These are phyloP conservation scores for Amanita pseudoporphyria DNA, from an alignment of 768 basidiomycete species.

Conservation along the genomic window DNA sequence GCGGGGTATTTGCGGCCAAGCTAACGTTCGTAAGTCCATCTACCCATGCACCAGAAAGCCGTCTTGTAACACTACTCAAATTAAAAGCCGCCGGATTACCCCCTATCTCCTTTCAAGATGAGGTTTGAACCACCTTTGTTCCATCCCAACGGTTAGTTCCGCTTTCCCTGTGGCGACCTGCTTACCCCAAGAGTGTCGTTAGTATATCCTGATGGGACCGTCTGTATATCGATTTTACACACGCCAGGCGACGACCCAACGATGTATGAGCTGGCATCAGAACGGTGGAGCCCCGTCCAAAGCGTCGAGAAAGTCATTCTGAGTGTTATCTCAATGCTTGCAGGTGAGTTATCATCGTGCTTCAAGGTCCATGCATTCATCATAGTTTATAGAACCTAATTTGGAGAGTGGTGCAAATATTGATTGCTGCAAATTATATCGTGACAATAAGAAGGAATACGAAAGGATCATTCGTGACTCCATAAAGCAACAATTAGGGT, in stretches of 20 bases:
- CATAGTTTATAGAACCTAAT: conserved; percentile 66
- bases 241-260: conserved; percentile 88
- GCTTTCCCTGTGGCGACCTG: not conserved
- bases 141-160: conserved; percentile 86
- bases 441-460: conserved; percentile 84
- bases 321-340: conserved; percentile 95
- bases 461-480: conserved; percentile 78
- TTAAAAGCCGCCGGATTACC: conserved; percentile 81
- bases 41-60: conserved; percentile 24
- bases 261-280: conserved; percentile 91
- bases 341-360: conserved; percentile 42
- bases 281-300: conserved; percentile 99
- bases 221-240: conserved; percentile 97
- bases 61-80: conserved; percentile 6
- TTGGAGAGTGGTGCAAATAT: conserved; percentile 96
- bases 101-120: conserved; percentile 99
- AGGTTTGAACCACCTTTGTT: conserved; percentile 95
- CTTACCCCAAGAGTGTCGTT: conserved; percentile 4
- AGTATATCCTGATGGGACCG: conserved; percentile 96
- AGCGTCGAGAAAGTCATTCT: conserved; percentile 95
- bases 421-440: conserved; percentile 93
- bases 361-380: not conserved
- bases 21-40: conserved; percentile 73
- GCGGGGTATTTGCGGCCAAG: conserved; percentile 88
- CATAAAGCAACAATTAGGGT: conserved; percentile 78